Percentiles rank a stretch among this genome's conserved stretches.
Conservation (phyloP, 768 basidiomycete genomes). For the Lenzites betulinus region DNA sequence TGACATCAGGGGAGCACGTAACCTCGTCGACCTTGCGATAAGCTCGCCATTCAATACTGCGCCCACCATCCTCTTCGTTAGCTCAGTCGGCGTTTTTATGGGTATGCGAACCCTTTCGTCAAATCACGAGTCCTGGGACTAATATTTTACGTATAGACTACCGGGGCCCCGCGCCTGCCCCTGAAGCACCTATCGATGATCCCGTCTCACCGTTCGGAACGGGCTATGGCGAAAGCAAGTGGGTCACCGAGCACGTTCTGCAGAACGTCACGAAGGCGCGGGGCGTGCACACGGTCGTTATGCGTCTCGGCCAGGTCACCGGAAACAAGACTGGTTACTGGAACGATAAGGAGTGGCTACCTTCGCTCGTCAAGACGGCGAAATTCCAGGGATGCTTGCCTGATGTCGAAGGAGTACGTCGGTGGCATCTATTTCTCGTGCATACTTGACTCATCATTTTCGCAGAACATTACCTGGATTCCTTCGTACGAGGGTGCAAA, state of each 20-base stretch:
- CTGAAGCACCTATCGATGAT: conserved; percentile 8
- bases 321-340: conserved; percentile 34
- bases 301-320: conserved; percentile 39
- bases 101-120: not conserved
- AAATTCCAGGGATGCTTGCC: conserved; percentile 30
- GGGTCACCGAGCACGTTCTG: conserved; percentile 36
- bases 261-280: conserved; percentile 23
- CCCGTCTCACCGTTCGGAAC: conserved; percentile 17
- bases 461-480: conserved; percentile 29
- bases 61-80: conserved; percentile 10
- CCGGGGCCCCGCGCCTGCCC: conserved; percentile 1
- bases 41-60: conserved; percentile 10
- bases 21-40: conserved; percentile 21
- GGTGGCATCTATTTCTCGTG: not conserved
- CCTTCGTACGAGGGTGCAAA: conserved; percentile 27
- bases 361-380: conserved; percentile 31
- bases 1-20: conserved; percentile 31
- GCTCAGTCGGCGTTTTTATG: conserved; percentile 16
- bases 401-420: conserved; percentile 21
- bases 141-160: conserved; percentile 2
- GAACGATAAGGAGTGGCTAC: conserved; percentile 38
- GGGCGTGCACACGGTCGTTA: conserved; percentile 27
- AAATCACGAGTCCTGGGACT: too few species aligned
- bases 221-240: conserved; percentile 36
- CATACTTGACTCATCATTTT: not conserved